Base-by-base conservation (phyloP, 495 filamentous ascomycete genomes). In the Zalerion maritima region DNA sequence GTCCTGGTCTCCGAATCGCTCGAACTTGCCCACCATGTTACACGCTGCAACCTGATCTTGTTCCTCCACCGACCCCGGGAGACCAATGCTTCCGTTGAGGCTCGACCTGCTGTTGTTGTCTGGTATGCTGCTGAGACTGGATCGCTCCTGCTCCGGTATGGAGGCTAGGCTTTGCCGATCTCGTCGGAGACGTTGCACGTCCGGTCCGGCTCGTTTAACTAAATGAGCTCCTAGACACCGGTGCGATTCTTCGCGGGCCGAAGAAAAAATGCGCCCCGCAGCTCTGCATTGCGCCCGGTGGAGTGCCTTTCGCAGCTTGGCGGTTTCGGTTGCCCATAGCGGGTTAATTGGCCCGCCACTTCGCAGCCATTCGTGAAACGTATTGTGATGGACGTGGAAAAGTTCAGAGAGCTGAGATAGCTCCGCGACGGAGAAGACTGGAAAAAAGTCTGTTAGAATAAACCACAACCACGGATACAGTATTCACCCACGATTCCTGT, bases 221-320 rank as follows among this genome's bases (percentile, higher is more conserved):
- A 54, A 52, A 17, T 50, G 47, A 9, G 60, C 60, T 23, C 60
- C 60, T 5, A 65, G 45, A 34, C 60, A 65, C 4, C 59, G 46
- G 8, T 31, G 21, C 9, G 35, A 35, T 11, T 44, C 44, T 23
- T 59, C 45, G 27, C 49, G 45, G 11, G 35, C 45, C 13, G 51
- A 52, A 21, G 42, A 39, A 36, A 62, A 58, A 21, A 65, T 57
- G 41, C 59, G 57, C 14, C 49, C 36, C 13, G 58, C 57, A 17
- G 58, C 56, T 18, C 52, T 56, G 50, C 59, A 61, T 35, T 65
- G 60, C 3, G 58, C 55, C 20, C 56, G 52, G 40, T 63, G 60
- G 2, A 65, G 49, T 19, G 56, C 56, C 4, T 41, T 41, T 13
- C 47, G 40, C 9, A 65, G 47, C 8, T 26, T 25, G 20, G 29